Base-by-base conservation (phyloP, 2,329 filamentous ascomycete genomes). In the Graphilbum ipis-grandicollis region DNA sequence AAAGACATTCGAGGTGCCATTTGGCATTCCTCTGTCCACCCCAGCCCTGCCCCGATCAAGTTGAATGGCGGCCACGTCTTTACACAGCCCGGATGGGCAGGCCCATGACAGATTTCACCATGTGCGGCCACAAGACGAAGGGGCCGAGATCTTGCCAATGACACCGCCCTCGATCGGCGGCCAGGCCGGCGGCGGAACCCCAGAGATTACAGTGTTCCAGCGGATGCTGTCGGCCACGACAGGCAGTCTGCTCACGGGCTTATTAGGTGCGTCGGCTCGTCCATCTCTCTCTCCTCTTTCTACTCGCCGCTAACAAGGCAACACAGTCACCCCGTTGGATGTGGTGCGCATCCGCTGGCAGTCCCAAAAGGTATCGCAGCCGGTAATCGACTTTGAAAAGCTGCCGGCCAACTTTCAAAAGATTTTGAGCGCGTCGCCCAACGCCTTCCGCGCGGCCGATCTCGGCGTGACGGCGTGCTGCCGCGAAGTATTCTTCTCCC, bases 291-390 rank as follows among this genome's bases (percentile, higher is more conserved):
- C 10, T 4, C 9, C 26, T 10, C 19, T 7, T 15, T 14, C 18
- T 6, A 5, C 17, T 21, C 7, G 10, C 25, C 10, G 29, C 29
- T 31, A 12, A 31, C 29, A 13, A 15, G 9, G 8, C 9, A 15
- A 13, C n/a, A 8, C 46, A 92, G 88, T 93, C 23, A 98, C 90
- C 5, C 90, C 90, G 33, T 76, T 98, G 36, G 90, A 98, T 52
- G 90, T 98, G 43, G 90, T 98, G 42, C 83, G 90, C 43, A 84
- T 98, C 33, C 84, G 90, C 43, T 66, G 93, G 37, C 90, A 98
- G 57, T 88, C 90, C 2, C 88, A 96, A 51, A 60, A 63, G 65
- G 52, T 56, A 31, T 46, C 46, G 13, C 46, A 46, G 6, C 48
- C 46, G 30, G 25, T 51, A 58, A 37, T 56, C 66, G 43, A 51